Base-by-base conservation (phyloP, 1,139 yeast genomes). In the Yamadazyma blattariae region DNA sequence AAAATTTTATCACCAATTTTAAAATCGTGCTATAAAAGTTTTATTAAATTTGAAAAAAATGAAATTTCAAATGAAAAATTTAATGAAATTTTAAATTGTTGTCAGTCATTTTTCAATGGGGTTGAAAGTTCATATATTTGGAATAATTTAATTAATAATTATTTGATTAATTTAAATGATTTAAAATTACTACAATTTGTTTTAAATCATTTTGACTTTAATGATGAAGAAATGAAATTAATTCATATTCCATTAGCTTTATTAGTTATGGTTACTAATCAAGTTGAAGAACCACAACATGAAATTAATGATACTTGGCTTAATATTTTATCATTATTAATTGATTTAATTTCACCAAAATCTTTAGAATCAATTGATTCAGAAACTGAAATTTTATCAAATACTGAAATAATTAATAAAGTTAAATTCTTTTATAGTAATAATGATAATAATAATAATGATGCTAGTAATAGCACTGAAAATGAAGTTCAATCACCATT, bases 221-320 rank as follows among this genome's bases (percentile, higher is more conserved):
- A 73, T 32, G 97, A 90, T 46, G 96, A 88, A 45, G 97, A 88
- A 45, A 86, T 87, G 83, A 60, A 81, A n/a, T 65, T 77, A 0
- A 68, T 72, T 12, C 96, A 90, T 52, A 64, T 85, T 4, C 97
- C 97, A 0, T 59, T 87, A 35, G 72, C 85, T 2, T 56, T 88
- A 1, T 46, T 87, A 14, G 64, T 76, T 1, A 44, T 76, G 4
- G 48, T 67, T 16, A 27, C 47, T 6, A 47, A 46, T 11, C 29
- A 44, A 2, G n/a, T n/a, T n/a, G n/a, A n/a, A n/a, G n/a, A n/a
- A n/a, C 19, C 19, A 17, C 19, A 5, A 5, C 7, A 5, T 17
- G 11, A 31, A 9, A 33, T 56, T 7, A 39, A 37, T 13, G 27
- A 20, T 3, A 39, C 58, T 3, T 61, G 72, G 52, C 47, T 65